A percentile compares a stretch with the other conserved stretches of the same genome.
Evolutionary conservation across 139 green algal genomes (phyloP).

Genomic region (Tetradesmus lagerheimii): DNA sequence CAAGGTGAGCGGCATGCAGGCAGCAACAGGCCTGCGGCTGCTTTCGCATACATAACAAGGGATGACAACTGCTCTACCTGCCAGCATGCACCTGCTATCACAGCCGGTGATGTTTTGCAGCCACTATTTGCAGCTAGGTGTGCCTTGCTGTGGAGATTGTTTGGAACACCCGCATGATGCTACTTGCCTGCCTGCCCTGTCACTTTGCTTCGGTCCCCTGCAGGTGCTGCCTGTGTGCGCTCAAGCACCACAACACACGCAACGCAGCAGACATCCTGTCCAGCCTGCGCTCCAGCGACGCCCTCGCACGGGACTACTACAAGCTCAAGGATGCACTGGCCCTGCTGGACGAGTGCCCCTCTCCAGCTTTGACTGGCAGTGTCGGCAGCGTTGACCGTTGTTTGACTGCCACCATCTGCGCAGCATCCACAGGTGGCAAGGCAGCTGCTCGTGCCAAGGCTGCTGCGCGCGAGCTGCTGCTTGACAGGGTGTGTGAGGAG

Average conservation of each 20-base stretch:
- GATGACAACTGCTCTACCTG: background rate
- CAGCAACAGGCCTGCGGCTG: too few relatives aligned
- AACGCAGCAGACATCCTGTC: constrained; percentile 42
- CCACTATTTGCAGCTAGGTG: too few relatives aligned
- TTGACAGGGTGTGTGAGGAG: constrained; percentile 10
- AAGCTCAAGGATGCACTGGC: constrained; percentile 45
- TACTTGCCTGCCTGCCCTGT: background rate
- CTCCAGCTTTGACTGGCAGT: background rate
- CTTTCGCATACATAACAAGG: too few relatives aligned
- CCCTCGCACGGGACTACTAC: constrained; percentile 41
- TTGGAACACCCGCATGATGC: too few relatives aligned
- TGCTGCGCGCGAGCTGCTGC: background rate
- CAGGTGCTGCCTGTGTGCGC: constrained; percentile 41
- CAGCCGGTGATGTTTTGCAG: background rate
- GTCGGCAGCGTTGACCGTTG: too few relatives aligned
- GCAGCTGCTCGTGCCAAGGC: constrained; percentile 5
- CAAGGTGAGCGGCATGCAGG: background rate
- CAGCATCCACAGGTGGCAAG: background rate
- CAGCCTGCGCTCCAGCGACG: background rate
- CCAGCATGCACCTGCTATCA: background rate
- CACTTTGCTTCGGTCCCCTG: background rate
- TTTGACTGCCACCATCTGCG: background rate
- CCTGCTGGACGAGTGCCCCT: constrained; percentile 30
- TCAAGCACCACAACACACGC: constrained; percentile 45
- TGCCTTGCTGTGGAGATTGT: too few relatives aligned